phyloP scores from a whole-genome alignment of 257 asterid species.

The Fraxinus pennsylvanica region DNA sequence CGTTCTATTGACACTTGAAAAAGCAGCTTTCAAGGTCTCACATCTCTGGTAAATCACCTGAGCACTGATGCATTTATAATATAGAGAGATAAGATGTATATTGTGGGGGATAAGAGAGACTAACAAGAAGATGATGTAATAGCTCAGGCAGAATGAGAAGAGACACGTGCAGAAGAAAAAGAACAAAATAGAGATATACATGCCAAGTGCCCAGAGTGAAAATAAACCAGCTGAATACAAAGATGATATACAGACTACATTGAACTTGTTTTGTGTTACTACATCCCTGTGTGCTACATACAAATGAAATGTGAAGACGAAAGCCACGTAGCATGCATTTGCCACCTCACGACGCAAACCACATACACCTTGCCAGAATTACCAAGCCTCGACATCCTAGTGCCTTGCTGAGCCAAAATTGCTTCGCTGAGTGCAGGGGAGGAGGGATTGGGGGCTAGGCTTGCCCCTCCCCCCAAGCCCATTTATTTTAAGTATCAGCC shows the following conservation, averaged over 20 bases:
- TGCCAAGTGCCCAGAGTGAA: neutral
- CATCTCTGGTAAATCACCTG: too few species aligned
- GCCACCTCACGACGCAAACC: too few species aligned
- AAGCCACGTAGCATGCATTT: too few species aligned
- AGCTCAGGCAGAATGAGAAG: neutral
- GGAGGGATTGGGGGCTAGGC: too few species aligned
- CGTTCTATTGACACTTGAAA: neutral
- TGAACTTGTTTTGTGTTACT: neutral
- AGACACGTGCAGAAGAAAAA: neutral
- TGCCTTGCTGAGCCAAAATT: too few species aligned
- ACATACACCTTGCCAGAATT: too few species aligned
- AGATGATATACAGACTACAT: neutral
- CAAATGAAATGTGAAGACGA: too few species aligned
- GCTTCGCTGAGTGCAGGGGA: too few species aligned
- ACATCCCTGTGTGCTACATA: neutral
- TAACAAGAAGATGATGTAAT: neutral
- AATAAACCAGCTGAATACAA: neutral
- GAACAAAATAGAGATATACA: neutral
- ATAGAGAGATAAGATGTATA: neutral
- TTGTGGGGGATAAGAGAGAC: neutral
- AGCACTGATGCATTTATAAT: neutral
- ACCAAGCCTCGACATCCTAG: too few species aligned
- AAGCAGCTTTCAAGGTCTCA: too few species aligned
- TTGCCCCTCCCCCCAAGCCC: too few species aligned
- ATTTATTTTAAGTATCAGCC: too few species aligned